These are phyloP conservation scores for Penicillium ucsense DNA, from an alignment of 495 filamentous ascomycete genomes.

Conservation along the genomic window DNA sequence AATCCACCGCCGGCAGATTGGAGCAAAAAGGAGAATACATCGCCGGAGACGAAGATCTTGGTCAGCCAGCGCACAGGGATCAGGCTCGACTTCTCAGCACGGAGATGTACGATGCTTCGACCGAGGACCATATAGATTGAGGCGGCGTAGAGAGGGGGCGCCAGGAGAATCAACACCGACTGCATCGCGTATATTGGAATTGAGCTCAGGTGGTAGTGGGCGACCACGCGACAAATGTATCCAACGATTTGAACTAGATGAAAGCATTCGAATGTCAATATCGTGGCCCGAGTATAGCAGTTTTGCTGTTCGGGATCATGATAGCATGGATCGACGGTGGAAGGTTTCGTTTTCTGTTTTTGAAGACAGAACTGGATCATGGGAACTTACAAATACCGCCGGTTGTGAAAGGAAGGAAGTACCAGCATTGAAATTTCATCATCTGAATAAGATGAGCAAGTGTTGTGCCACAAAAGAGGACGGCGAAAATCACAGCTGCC, in stretches of 20 bases:
- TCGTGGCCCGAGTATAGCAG: too few relatives aligned
- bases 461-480: constrained; percentile 12
- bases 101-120: constrained; percentile 34
- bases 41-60: constrained; percentile 29
- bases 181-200: constrained; percentile 29
- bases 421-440: constrained; percentile 16
- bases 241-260: constrained; percentile 46
- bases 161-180: constrained; percentile 32
- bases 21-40: constrained; percentile 25
- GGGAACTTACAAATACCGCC: constrained; percentile 17
- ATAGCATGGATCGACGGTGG: too few relatives aligned
- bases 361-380: too few relatives aligned
- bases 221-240: constrained; percentile 44
- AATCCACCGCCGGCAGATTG: constrained; percentile 23
- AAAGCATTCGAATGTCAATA: neutral
- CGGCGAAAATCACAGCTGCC: constrained; percentile 14
- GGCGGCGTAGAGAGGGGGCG: constrained; percentile 44
- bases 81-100: constrained; percentile 29
- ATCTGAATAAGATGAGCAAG: constrained; percentile 12
- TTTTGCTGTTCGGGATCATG: too few relatives aligned
- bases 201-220: constrained; percentile 17
- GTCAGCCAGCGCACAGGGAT: constrained; percentile 21
- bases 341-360: too few relatives aligned
- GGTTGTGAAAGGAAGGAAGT: constrained; percentile 19
- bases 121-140: constrained; percentile 54